Evolutionary conservation across 2,329 filamentous ascomycete genomes (phyloP), one percentile per base, ranked within the genome.

Genomic region (Xylaria sp.): DNA sequence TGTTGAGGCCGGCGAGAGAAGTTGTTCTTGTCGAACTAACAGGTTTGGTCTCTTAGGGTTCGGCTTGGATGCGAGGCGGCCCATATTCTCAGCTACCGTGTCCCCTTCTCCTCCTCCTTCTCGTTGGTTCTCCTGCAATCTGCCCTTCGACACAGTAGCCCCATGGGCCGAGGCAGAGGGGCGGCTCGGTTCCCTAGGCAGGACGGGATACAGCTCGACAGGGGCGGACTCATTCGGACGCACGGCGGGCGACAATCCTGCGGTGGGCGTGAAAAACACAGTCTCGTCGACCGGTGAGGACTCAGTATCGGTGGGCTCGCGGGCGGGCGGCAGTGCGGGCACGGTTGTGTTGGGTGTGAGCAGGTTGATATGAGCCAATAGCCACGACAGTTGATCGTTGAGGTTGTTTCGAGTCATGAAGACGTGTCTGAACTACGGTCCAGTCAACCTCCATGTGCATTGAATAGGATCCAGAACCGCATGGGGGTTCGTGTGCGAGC

Each of bases 401-500:
- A 89, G 82, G 76, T 89, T 89, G 80, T 89, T 88, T 77, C 84
- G 85, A 81, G 87, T 89, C 87, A 89, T 89, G 81, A 84, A 85
- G 81, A 76, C 82, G 79, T 78, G 64, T 76, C 76, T 76, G 76
- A 79, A 76, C 78, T 69, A 72, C 55, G 59, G 78, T 80, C 77
- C 77, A 70, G 70, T 69, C 67, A 70, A 74, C 59, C 75, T 73
- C 77, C 77, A 77, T 79, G 75, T 66, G 74, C 73, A 61, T 63
- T 66, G 69, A 68, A 62, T 52, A 61, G 67, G 63, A 57, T 67
- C 65, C 64, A 65, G 64, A 69, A 63, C 45, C 23, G 60, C 67
- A 71, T 68, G 60, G 48, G 55, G 30, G 18, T 55, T 53, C 43
- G 65, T 53, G 63, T 53, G n/a, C 32, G 48, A n/a, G n/a, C n/a